phyloP scores from a whole-genome alignment of 768 basidiomycete genomes.

The Boletus eberwhitei region DNA sequence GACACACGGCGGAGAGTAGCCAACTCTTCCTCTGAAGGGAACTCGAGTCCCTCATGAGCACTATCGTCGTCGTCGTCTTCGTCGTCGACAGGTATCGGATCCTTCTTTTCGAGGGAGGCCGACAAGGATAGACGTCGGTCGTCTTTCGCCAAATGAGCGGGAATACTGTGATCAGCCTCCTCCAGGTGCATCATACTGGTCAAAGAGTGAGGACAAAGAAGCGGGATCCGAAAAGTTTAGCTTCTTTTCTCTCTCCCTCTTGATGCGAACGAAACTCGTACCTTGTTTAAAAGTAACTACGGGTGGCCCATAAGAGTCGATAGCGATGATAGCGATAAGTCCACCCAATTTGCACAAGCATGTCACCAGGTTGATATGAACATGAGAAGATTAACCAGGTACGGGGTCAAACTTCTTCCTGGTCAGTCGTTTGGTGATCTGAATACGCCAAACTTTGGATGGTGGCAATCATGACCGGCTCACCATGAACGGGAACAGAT shows the following conservation, averaged over 20 bases:
- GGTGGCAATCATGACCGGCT: neutral
- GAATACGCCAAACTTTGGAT: too few relatives aligned
- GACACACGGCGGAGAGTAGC: conserved; percentile 57
- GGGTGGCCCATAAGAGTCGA: too few relatives aligned
- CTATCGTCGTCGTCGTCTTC: conserved; percentile 32
- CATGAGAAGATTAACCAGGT: too few relatives aligned
- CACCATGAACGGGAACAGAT: conserved; percentile 13
- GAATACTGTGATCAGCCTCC: conserved; percentile 4
- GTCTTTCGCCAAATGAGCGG: conserved; percentile 15
- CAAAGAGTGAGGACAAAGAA: neutral
- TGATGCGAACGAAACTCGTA: too few relatives aligned
- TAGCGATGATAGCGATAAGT: too few relatives aligned
- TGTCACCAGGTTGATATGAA: too few relatives aligned
- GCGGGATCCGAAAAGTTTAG: neutral
- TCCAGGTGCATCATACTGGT: conserved; percentile 9
- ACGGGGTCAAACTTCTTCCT: too few relatives aligned
- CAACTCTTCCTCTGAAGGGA: conserved; percentile 63
- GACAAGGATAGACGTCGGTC: neutral
- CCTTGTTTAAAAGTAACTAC: too few relatives aligned
- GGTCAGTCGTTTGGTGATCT: too few relatives aligned
- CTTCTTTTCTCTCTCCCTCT: too few relatives aligned
- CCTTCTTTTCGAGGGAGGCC: conserved; percentile 24
- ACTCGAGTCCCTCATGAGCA: conserved; percentile 51
- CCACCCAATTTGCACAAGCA: too few relatives aligned
- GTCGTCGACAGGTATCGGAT: neutral